Evolutionary conservation across 2,329 filamentous ascomycete species (phyloP).

Genomic region (Xylaria sp.): DNA sequence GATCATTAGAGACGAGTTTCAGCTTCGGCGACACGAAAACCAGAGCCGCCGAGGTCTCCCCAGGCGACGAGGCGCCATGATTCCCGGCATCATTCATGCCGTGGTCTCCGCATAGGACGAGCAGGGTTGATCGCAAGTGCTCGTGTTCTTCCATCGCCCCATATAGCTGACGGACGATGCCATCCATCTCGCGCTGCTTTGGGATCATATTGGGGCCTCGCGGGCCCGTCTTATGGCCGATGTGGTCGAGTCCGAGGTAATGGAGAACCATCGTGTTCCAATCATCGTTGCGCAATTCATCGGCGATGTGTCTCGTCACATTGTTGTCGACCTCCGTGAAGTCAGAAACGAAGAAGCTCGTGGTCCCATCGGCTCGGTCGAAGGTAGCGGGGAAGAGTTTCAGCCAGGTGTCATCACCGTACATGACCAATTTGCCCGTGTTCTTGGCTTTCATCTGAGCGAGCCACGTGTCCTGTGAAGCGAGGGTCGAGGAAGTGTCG

Average conservation of each 20-base stretch:
- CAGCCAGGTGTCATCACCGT: conserved; percentile 96
- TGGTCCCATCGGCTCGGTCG: conserved; percentile 81
- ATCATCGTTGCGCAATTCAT: conserved; percentile 69
- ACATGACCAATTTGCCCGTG: conserved; percentile 79
- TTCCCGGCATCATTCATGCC: conserved; percentile 99
- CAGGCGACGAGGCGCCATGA: conserved; percentile 87
- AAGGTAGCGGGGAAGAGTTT: conserved; percentile 92
- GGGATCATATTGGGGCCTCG: conserved; percentile 83
- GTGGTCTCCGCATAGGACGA: conserved; percentile 88
- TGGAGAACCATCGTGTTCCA: conserved; percentile 95
- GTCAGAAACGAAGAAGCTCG: conserved; percentile 97
- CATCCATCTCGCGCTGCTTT: conserved; percentile 93
- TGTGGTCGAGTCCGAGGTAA: conserved; percentile 93
- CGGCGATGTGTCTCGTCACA: conserved; percentile 81
- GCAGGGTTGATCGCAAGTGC: conserved; percentile 71
- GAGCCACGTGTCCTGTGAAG: conserved; percentile 90
- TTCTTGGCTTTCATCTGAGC: conserved; percentile 77
- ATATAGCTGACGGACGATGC: conserved; percentile 71
- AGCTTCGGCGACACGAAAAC: conserved; percentile 88
- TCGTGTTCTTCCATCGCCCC: conserved; percentile 62
- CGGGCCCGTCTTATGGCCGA: conserved; percentile 92
- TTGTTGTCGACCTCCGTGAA: conserved; percentile 98
- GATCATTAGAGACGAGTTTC: conserved; percentile 44
- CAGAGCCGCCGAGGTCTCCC: conserved; percentile 89
- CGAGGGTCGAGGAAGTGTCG: conserved; percentile 82